Conservation (phyloP, 1,284 basidiomycete species). For the Afroboletus lepidellus region DNA sequence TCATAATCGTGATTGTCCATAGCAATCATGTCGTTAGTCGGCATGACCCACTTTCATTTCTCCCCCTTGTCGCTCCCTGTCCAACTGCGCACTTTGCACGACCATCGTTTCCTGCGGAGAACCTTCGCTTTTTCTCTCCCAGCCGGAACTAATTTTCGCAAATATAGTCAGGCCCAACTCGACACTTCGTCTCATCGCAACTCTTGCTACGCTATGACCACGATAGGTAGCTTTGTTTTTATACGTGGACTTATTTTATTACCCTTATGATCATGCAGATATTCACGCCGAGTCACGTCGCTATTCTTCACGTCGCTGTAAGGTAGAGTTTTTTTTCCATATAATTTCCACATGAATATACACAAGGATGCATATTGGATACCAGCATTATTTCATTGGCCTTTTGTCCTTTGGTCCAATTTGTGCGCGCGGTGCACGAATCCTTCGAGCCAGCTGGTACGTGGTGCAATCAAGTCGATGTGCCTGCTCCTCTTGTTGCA, state of each 20-base stretch:
- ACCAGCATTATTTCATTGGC: neutral
- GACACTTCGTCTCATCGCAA: conserved; percentile 5
- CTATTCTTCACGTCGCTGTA: conserved; percentile 20
- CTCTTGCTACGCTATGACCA: conserved; percentile 12
- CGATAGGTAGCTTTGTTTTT: conserved; percentile 20
- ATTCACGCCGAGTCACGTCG: conserved; percentile 12
- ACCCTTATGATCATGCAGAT: conserved; percentile 21
- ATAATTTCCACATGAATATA: conserved; percentile 11
- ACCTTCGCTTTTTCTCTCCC: conserved; percentile 7
- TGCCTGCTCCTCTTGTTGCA: neutral
- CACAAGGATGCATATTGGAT: neutral
- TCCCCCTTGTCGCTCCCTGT: neutral
- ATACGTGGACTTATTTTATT: conserved; percentile 32
- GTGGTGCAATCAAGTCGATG: conserved; percentile 5
- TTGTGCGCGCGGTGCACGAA: neutral
- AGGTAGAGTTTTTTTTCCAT: conserved; percentile 13
- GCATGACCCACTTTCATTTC: neutral
- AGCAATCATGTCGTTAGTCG: neutral
- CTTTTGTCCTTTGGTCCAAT: neutral
- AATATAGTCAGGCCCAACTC: conserved; percentile 3
- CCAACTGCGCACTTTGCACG: conserved; percentile 3
- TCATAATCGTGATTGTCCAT: conserved; percentile 9
- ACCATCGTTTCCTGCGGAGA: conserved; percentile 6
- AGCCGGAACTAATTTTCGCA: conserved; percentile 6
- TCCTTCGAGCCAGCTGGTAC: conserved; percentile 4